A percentile compares a stretch with the other conserved stretches of the same genome.
These are phyloP conservation scores for Dictyostelium brefeldianum DNA, from an alignment of 78 protist genomes.

Conservation along the genomic window DNA sequence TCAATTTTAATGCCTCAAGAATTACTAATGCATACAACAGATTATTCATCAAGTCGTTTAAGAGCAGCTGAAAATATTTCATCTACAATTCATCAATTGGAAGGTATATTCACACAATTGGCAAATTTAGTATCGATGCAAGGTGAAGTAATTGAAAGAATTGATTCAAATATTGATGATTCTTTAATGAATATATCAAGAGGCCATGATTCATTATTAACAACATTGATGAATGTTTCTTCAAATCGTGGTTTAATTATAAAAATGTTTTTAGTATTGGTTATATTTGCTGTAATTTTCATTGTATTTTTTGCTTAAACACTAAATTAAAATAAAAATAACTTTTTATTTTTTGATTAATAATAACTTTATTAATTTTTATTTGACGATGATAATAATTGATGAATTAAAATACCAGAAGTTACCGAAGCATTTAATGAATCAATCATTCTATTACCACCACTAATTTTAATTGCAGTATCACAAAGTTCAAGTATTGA, in stretches of 20 bases:
- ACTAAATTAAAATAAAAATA: background rate
- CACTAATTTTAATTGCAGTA: conserved; percentile 1
- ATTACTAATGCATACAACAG: conserved; percentile 35
- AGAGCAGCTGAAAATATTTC: conserved; percentile 77
- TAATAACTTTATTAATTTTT: background rate
- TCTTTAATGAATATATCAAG: conserved; percentile 41
- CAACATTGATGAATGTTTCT: conserved; percentile 40
- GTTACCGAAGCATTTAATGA: conserved; percentile 33
- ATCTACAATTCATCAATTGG: conserved; percentile 69
- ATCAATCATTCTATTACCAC: conserved; percentile 6
- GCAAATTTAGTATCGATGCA: conserved; percentile 63
- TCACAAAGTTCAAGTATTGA: conserved; percentile 7
- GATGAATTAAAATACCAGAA: conserved; percentile 32
- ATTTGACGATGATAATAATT: background rate
- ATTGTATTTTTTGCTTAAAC: conserved; percentile 69
- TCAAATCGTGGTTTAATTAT: conserved; percentile 64
- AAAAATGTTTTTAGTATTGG: conserved; percentile 58
- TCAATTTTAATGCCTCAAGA: conserved; percentile 69
- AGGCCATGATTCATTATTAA: conserved; percentile 65
- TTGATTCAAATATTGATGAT: conserved; percentile 73
- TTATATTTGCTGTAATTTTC: conserved; percentile 48
- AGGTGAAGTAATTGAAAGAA: conserved; percentile 72
- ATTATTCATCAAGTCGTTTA: conserved; percentile 56
- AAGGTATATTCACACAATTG: conserved; percentile 63
- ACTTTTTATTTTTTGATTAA: background rate